A percentile compares a stretch with the other conserved stretches of the same genome.
These are phyloP conservation scores for Gentiana dahurica DNA, from an alignment of 257 asterid species.

Conservation along the genomic window DNA sequence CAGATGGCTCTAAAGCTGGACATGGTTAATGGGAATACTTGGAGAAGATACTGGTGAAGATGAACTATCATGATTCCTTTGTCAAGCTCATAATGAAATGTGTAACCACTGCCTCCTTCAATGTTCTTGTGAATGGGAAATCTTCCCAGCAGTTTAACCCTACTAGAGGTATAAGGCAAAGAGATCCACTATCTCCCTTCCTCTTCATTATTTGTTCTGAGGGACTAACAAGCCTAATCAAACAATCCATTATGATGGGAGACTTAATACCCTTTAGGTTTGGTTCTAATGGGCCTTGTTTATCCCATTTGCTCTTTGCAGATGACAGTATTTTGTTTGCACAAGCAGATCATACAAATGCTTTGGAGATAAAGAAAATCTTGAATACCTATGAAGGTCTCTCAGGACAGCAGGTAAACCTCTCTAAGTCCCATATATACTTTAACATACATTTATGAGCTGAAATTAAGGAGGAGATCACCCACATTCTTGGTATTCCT, in stretches of 20 bases:
- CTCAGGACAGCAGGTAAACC: not conserved
- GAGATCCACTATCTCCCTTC: not conserved
- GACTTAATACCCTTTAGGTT: not conserved
- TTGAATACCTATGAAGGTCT: not conserved
- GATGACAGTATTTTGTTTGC: not conserved
- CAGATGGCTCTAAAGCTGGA: too few relatives aligned
- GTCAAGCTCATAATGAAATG: too few relatives aligned
- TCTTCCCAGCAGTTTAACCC: too few relatives aligned
- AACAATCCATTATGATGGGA: not conserved
- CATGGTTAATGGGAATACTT: too few relatives aligned
- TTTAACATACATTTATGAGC: too few relatives aligned
- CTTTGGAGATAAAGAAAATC: not conserved
- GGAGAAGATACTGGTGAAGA: too few relatives aligned
- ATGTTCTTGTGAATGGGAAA: too few relatives aligned
- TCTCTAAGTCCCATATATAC: not conserved
- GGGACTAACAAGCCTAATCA: not conserved
- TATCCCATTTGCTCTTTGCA: not conserved
- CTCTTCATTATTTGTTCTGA: not conserved
- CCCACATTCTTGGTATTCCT: too few relatives aligned
- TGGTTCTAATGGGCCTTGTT: not conserved
- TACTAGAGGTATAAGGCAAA: too few relatives aligned
- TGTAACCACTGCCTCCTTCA: too few relatives aligned
- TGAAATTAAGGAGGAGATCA: too few relatives aligned
- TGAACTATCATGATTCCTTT: too few relatives aligned
- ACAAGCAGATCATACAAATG: not conserved